Evolutionary conservation across 176 grass and related monocot genomes (phyloP).

Genomic region (Microstegium vimineum): DNA sequence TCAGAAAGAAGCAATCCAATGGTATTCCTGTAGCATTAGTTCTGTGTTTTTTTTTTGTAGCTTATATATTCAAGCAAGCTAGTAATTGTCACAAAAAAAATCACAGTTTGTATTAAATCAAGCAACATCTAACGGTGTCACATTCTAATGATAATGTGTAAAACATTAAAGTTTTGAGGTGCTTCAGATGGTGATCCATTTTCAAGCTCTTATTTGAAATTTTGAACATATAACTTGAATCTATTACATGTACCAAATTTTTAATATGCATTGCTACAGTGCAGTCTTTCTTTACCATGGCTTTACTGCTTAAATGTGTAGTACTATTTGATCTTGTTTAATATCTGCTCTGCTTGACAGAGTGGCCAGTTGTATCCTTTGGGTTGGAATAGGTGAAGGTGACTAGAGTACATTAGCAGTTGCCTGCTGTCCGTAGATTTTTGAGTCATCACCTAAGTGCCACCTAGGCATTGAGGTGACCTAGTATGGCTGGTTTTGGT

Average conservation of each 20-base stretch:
- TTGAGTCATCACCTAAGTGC: background rate
- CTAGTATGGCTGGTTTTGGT: background rate
- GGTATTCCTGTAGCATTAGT: background rate
- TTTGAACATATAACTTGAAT: background rate
- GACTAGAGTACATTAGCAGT: background rate
- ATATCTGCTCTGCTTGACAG: background rate
- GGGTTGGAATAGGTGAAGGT: background rate
- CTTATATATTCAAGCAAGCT: background rate
- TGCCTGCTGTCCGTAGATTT: background rate
- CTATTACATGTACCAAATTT: background rate
- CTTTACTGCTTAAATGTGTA: background rate
- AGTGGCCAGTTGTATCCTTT: background rate
- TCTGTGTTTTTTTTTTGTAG: background rate
- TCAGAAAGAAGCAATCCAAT: background rate
- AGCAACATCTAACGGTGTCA: background rate
- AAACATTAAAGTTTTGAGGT: background rate
- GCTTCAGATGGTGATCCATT: background rate
- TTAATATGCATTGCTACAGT: background rate
- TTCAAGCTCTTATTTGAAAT: background rate
- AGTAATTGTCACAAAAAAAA: background rate
- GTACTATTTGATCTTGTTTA: background rate
- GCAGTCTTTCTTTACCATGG: background rate
- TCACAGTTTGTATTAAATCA: background rate
- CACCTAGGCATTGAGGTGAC: background rate
- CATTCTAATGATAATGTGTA: background rate